A percentile compares a stretch with the other conserved stretches of the same genome.
Evolutionary conservation across 2,329 filamentous ascomycete genomes (phyloP).

Genomic region (Claviceps sp.): DNA sequence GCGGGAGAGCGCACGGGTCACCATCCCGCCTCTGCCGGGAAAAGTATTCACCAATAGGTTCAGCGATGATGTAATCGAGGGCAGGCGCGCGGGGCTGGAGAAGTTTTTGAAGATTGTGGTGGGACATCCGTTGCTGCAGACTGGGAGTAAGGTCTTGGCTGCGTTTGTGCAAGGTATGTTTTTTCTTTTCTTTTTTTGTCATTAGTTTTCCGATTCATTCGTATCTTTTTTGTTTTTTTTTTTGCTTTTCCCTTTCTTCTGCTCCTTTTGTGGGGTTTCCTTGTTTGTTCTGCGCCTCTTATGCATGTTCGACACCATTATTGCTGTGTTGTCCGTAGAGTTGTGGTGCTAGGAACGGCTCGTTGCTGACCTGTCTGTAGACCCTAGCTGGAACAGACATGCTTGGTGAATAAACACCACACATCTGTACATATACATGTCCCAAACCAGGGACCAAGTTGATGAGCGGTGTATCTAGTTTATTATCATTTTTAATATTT

Average conservation of each 20-base stretch:
- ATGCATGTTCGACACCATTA: not conserved
- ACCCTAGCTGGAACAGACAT: constrained; percentile 84
- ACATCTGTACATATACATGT: too few species aligned
- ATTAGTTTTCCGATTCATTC: not conserved
- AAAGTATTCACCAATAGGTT: constrained; percentile 98
- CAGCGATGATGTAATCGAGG: constrained; percentile 96
- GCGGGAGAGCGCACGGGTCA: constrained; percentile 84
- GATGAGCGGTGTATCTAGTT: not conserved
- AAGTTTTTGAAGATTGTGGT: constrained; percentile 96
- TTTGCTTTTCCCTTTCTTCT: too few species aligned
- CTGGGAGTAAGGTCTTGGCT: constrained; percentile 89
- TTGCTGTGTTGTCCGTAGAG: not conserved
- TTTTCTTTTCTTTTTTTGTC: too few species aligned
- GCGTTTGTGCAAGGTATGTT: constrained; percentile 82
- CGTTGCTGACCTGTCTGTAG: constrained; percentile 24
- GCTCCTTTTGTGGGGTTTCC: not conserved
- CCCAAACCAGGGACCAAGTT: not conserved
- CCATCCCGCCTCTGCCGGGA: constrained; percentile 86
- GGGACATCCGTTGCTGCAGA: constrained; percentile 90
- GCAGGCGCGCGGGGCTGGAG: constrained; percentile 78
- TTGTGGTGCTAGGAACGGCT: not conserved
- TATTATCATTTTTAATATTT: not conserved
- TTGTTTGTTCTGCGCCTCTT: too few species aligned
- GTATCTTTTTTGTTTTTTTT: not conserved
- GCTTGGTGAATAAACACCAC: constrained; percentile 49